A percentile compares a stretch with the other conserved stretches of the same genome.
Evolutionary conservation across 2,329 filamentous ascomycete genomes (phyloP).

Genomic region (Anisogramma anomala): DNA sequence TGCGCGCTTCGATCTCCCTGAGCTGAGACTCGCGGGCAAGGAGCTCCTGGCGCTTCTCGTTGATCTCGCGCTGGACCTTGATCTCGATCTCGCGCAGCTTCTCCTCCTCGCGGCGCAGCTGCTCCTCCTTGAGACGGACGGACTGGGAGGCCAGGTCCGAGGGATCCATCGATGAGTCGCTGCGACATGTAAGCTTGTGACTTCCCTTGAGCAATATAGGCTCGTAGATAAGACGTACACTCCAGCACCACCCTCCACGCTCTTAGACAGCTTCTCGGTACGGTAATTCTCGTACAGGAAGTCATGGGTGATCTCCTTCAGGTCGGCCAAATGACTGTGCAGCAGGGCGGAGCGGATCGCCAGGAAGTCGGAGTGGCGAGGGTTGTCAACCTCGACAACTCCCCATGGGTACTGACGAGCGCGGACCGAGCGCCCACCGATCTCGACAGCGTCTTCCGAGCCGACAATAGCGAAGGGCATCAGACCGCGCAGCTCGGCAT

Average conservation of each 20-base stretch:
- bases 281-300: constrained; percentile 99
- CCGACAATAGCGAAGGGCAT: constrained; percentile 99
- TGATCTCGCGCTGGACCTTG: constrained; percentile 99
- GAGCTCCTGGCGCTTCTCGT: constrained; percentile 98
- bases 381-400: constrained; percentile 97
- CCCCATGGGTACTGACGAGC: constrained; percentile 98
- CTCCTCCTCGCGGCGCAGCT: constrained; percentile 97
- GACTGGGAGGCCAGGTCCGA: constrained; percentile 95
- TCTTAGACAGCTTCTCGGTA: constrained; percentile 99
- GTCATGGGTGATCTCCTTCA: constrained; percentile 99
- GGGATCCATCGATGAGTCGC: constrained; percentile 89
- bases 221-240: constrained; percentile 50
- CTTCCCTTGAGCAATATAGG: neutral
- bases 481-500: constrained; percentile 88
- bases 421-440: constrained; percentile 82
- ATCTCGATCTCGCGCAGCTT: constrained; percentile 98
- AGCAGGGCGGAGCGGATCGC: constrained; percentile 92
- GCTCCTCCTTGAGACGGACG: constrained; percentile 97
- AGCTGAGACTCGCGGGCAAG: constrained; percentile 95
- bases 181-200: constrained; percentile 26
- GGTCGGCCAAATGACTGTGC: constrained; percentile 92
- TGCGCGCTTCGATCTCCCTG: constrained; percentile 95
- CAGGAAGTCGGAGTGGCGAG: constrained; percentile 95
- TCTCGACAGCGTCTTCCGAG: constrained; percentile 89
- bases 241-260: constrained; percentile 80